Conservation (phyloP, 495 filamentous ascomycete species). For the Cercophora sp. region DNA sequence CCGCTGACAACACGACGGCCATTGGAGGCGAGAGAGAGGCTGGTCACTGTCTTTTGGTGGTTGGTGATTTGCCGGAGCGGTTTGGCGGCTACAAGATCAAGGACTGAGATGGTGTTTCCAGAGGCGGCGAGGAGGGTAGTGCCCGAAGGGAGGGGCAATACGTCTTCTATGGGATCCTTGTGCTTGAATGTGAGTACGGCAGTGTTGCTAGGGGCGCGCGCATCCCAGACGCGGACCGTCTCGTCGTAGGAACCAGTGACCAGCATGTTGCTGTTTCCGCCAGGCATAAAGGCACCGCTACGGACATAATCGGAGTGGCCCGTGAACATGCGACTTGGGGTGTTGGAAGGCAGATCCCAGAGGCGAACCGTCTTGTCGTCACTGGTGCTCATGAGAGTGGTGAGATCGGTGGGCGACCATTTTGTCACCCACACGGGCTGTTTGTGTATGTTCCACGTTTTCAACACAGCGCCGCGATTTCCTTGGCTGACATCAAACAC, state of each 20-base stretch:
- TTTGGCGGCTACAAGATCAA: slow-evolving; percentile 89
- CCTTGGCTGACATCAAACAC: slow-evolving; percentile 75
- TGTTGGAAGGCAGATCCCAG: slow-evolving; percentile 86
- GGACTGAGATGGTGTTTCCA: slow-evolving; percentile 85
- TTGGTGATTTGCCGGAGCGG: slow-evolving; percentile 81
- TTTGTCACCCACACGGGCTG: slow-evolving; percentile 90
- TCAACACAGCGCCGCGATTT: slow-evolving; percentile 74
- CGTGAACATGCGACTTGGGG: slow-evolving; percentile 69
- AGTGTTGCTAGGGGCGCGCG: slow-evolving; percentile 60
- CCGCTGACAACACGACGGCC: slow-evolving; percentile 77
- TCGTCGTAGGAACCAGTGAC: slow-evolving; percentile 91
- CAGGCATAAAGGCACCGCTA: slow-evolving; percentile 79
- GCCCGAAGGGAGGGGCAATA: slow-evolving; percentile 79
- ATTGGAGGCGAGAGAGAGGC: slow-evolving; percentile 70
- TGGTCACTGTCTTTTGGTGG: slow-evolving; percentile 96
- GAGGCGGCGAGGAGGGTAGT: slow-evolving; percentile 82
- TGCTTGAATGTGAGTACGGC: slow-evolving; percentile 91
- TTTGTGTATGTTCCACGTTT: slow-evolving; percentile 94
- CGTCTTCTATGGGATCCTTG: slow-evolving; percentile 75
- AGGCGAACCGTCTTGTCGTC: slow-evolving; percentile 89
- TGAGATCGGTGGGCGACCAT: slow-evolving; percentile 83
- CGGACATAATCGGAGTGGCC: slow-evolving; percentile 93
- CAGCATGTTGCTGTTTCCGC: slow-evolving; percentile 66
- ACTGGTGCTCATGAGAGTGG: slow-evolving; percentile 73
- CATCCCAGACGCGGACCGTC: slow-evolving; percentile 92